Percentiles rank a stretch among this genome's conserved stretches.
Conservation (phyloP, 164 flowering plant genomes). For the Vitis vinifera region ASM3070453v1 NC_081821.1:18305501-18306000, state of each 20-base stretch:
- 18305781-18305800: too few species aligned
- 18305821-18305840: too few species aligned
- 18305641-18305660: too few species aligned
- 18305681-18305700: too few species aligned
- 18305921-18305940: constrained; percentile 94
- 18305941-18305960: constrained; percentile 86
- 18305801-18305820: too few species aligned
- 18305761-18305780: too few species aligned
- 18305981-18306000: constrained; percentile 48
- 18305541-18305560: constrained; percentile 33
- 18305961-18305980: constrained; percentile 52
- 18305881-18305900: constrained; percentile 56
- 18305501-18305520: constrained; percentile 38
- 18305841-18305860: constrained; percentile 42
- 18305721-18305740: too few species aligned
- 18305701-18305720: too few species aligned
- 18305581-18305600: constrained; percentile 79
- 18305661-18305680: too few species aligned
- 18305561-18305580: constrained; percentile 40
- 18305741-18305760: too few species aligned
- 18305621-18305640: too few species aligned
- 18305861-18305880: constrained; percentile 69
- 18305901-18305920: constrained; percentile 88
- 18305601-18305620: constrained; percentile 45
- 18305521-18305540: constrained; percentile 25